Evolutionary conservation across 1,284 basidiomycete genomes (phyloP), one percentile per base, ranked within the genome.

Genomic region (Exobasidium cylindrosporum): DNA sequence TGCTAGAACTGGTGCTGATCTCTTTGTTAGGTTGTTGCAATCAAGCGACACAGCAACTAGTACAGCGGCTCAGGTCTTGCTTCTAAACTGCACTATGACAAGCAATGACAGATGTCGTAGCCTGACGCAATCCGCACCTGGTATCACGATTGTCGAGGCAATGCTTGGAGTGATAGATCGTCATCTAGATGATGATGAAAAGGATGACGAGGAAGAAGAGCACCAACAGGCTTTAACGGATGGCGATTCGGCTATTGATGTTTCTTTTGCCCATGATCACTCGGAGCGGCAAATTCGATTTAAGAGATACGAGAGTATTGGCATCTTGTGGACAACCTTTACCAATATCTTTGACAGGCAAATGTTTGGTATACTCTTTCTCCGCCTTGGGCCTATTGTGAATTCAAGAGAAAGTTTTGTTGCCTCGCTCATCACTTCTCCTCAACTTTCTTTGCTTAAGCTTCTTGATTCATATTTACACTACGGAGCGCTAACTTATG

Each of bases 381-480:
- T 53, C 5, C 56, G 54, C 1, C 50, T 73, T 0, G 60, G 62
- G 1, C 68, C 67, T 3, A 23, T 63, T 0, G 58, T 65, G 2
- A 24, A 13, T 6, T 2, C n/a, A 2, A 60, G 54, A 6, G 68
- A 70, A 13, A 17, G 23, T 11, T 7, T 40, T 40, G 35, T 40
- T 7, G 10, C 35, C 10, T 63, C 58, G n/a, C 31, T 66, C 30
- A 44, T 71, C 45, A 61, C 62, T 5, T 65, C 52, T 52, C 62
- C 67, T 11, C 71, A 73, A 45, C 47, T 70, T 11, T 67, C 64
- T 1, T 49, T 71, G 30, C 61, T 73, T n/a, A 70, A 70, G 40
- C 56, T 69, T 6, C 60, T 71, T 21, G 71, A 73, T 44, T 57
- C 59, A 52, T 70, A 67, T 63, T 58, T 73, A 6, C 69, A 73